Percentiles rank a stretch among this genome's conserved stretches.
Conservation (phyloP, 2,329 filamentous ascomycete genomes). For the Verticillium tricorpus region DNA sequence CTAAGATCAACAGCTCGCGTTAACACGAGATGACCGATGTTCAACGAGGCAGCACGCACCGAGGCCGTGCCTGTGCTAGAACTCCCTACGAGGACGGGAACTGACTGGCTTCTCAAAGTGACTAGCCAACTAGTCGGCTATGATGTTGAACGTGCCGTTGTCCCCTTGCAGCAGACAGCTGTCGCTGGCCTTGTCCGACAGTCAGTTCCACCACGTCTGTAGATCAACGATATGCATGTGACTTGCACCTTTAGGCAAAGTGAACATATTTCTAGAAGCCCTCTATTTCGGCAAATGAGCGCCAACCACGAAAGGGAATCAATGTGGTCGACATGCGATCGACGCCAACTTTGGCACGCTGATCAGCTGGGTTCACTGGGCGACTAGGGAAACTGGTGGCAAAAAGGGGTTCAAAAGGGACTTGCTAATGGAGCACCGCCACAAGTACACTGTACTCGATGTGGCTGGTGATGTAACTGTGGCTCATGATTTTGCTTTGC, state of each 20-base stretch:
- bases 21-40: not conserved
- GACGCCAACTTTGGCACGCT: not conserved
- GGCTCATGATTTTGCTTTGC: not conserved
- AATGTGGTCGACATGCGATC: not conserved
- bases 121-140: not conserved
- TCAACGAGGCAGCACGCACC: not conserved
- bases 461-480: not conserved
- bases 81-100: not conserved
- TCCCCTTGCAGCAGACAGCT: not conserved
- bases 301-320: not conserved
- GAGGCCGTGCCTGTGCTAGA: not conserved
- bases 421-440: not conserved
- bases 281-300: not conserved
- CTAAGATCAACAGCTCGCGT: not conserved
- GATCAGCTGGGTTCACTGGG: not conserved
- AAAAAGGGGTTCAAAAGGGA: not conserved
- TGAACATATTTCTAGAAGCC: not conserved
- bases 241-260: not conserved
- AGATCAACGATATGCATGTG: not conserved
- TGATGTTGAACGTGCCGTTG: not conserved
- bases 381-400: not conserved
- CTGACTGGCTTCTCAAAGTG: not conserved
- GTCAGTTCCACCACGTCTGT: not conserved
- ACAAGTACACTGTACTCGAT: not conserved
- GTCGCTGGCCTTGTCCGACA: not conserved